phyloP scores from a whole-genome alignment of 2,329 filamentous ascomycete genomes.

The Nemania abortiva region DNA sequence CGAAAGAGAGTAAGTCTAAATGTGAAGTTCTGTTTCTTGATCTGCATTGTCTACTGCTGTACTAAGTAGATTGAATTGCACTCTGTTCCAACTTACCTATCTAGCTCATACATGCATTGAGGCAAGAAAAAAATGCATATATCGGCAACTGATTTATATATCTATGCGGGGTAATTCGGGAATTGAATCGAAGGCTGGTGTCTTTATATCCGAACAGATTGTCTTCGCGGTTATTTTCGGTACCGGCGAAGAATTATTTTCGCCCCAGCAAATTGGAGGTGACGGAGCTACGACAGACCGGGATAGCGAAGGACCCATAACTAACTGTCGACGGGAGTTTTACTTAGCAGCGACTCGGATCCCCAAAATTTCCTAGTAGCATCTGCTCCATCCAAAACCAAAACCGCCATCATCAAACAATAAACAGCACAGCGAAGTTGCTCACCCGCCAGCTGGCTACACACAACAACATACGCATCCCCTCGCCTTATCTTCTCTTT shows the following conservation, averaged over 20 bases:
- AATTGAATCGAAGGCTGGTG: too few relatives aligned
- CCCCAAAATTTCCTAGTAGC: conserved; percentile 37
- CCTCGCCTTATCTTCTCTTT: background rate
- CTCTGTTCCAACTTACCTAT: too few relatives aligned
- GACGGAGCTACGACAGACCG: conserved; percentile 25
- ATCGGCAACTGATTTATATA: too few relatives aligned
- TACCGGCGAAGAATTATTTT: conserved; percentile 16
- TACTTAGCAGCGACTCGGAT: conserved; percentile 31
- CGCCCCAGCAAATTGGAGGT: conserved; percentile 29
- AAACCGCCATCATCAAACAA: conserved; percentile 5
- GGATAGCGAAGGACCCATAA: conserved; percentile 20
- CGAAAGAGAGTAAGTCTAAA: too few relatives aligned
- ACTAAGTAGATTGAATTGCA: too few relatives aligned
- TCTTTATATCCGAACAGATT: background rate
- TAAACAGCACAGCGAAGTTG: conserved; percentile 8
- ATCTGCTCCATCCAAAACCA: conserved; percentile 1
- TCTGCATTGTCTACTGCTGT: too few relatives aligned
- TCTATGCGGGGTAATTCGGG: too few relatives aligned
- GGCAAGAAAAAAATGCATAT: too few relatives aligned
- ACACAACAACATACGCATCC: background rate
- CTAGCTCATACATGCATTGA: too few relatives aligned
- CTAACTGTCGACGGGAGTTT: conserved; percentile 24
- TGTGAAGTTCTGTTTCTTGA: too few relatives aligned
- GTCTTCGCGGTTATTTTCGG: conserved; percentile 37
- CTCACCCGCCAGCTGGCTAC: background rate